phyloP scores from a whole-genome alignment of 192 early-diverging fungal species.

The Coemansia sp. region DNA sequence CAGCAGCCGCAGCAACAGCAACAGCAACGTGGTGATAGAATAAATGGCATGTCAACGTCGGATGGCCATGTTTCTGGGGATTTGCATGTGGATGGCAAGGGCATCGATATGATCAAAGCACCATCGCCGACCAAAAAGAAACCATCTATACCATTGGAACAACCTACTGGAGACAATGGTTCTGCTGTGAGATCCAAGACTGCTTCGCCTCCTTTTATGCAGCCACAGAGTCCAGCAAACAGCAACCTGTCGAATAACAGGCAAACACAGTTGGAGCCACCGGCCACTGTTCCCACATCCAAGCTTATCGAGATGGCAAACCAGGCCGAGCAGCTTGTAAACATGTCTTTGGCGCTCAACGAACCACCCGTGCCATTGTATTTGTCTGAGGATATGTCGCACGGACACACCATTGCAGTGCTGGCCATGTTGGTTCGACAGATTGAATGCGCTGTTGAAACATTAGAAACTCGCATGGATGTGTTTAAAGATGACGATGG shows the following conservation, averaged over 20 bases:
- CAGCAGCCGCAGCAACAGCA: no score
- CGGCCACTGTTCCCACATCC: conserved; percentile 1
- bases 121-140: no score
- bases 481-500: no score
- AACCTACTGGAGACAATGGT: no score
- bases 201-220: conserved; percentile 19
- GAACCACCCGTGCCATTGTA: conserved; percentile 46
- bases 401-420: conserved; percentile 27
- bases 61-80: no score
- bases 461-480: conserved; percentile 20
- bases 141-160: no score
- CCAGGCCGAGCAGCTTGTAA: conserved; percentile 11
- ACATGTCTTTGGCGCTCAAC: conserved; percentile 29
- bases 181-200: no score
- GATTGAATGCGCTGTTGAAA: conserved; percentile 35
- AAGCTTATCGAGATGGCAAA: conserved; percentile 4
- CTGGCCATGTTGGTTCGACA: conserved; percentile 44
- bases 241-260: conserved; percentile 16
- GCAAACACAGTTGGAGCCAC: conserved; percentile 33
- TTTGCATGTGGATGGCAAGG: no score
- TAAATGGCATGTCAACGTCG: no score
- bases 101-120: no score
- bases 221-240: conserved; percentile 8
- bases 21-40: no score
- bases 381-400: conserved; percentile 44